Evolutionary conservation across 1,284 basidiomycete genomes (phyloP).

Genomic region (Puccinia hordei): DNA sequence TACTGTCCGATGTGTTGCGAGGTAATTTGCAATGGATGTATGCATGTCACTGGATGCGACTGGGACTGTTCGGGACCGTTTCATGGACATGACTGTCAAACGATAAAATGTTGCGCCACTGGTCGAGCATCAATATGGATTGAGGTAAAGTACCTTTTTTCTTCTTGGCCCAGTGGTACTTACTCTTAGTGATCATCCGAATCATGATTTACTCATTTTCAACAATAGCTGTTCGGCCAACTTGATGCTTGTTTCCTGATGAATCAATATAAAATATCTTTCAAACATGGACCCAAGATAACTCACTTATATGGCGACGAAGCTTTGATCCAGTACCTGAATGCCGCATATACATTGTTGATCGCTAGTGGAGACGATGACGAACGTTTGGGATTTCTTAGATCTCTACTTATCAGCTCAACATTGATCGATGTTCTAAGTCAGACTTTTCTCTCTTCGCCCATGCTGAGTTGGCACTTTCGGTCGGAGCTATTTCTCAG

Average conservation of each 20-base stretch:
- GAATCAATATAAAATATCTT: slow-evolving; percentile 21
- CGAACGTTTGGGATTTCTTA: not conserved
- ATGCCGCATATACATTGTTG: slow-evolving; percentile 9
- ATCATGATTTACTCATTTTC: not conserved
- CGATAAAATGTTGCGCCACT: slow-evolving; percentile 36
- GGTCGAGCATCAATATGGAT: slow-evolving; percentile 34
- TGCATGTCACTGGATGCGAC: slow-evolving; percentile 27
- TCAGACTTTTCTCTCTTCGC: slow-evolving; percentile 15
- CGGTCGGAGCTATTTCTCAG: slow-evolving; percentile 3
- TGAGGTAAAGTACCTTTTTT: slow-evolving; percentile 27
- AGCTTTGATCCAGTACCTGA: slow-evolving; percentile 28
- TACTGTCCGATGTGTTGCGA: slow-evolving; percentile 39
- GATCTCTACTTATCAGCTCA: slow-evolving; percentile 25
- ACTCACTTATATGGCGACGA: slow-evolving; percentile 28
- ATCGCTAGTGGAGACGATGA: not conserved
- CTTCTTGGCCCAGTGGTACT: not conserved
- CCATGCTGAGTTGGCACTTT: slow-evolving; percentile 18
- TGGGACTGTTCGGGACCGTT: slow-evolving; percentile 37
- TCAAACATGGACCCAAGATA: slow-evolving; percentile 25
- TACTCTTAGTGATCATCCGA: not conserved
- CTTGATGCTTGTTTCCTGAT: slow-evolving; percentile 39
- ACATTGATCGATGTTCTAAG: slow-evolving; percentile 23
- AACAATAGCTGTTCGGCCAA: slow-evolving; percentile 9
- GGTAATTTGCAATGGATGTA: slow-evolving; percentile 34
- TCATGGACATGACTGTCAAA: slow-evolving; percentile 1